phyloP scores from a whole-genome alignment of 2,329 filamentous ascomycete species.

The Tricladium varicosporioides region DNA sequence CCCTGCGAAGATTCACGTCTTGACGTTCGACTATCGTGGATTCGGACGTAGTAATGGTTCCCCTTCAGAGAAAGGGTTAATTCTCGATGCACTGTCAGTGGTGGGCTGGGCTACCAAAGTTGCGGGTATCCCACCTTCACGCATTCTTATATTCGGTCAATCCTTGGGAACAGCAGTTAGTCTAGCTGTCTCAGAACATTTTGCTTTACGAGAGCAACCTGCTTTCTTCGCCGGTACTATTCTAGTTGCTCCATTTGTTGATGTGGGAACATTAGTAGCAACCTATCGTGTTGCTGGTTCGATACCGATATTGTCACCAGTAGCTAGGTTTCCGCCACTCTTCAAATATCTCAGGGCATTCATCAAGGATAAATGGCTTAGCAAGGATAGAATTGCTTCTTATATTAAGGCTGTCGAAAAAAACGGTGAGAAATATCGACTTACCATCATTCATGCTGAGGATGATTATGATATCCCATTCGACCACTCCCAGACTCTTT shows the following conservation, averaged over 20 bases:
- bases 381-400: conserved; percentile 45
- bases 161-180: conserved; percentile 84
- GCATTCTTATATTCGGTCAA: conserved; percentile 81
- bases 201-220: conserved; percentile 35
- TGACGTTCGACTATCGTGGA: conserved; percentile 86
- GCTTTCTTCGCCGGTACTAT: conserved; percentile 52
- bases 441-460: conserved; percentile 74
- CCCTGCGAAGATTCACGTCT: conserved; percentile 66
- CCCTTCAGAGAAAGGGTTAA: conserved; percentile 75
- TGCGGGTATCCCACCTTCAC: conserved; percentile 63
- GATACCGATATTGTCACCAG: conserved; percentile 74
- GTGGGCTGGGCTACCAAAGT: conserved; percentile 68
- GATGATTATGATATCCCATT: conserved; percentile 82
- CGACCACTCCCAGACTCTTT: conserved; percentile 62
- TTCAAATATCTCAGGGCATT: conserved; percentile 46
- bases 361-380: conserved; percentile 50
- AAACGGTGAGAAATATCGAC: conserved; percentile 38
- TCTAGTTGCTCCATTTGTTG: conserved; percentile 55
- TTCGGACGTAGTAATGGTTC: conserved; percentile 75
- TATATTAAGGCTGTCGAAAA: conserved; percentile 41
- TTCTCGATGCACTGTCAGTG: conserved; percentile 72
- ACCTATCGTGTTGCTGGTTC: conserved; percentile 59
- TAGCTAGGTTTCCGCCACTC: conserved; percentile 56
- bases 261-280: conserved; percentile 50
- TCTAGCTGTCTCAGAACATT: conserved; percentile 64